These are phyloP conservation scores for Spongiforma sp. DNA, from an alignment of 1,284 basidiomycete species.

Conservation along the genomic window DNA sequence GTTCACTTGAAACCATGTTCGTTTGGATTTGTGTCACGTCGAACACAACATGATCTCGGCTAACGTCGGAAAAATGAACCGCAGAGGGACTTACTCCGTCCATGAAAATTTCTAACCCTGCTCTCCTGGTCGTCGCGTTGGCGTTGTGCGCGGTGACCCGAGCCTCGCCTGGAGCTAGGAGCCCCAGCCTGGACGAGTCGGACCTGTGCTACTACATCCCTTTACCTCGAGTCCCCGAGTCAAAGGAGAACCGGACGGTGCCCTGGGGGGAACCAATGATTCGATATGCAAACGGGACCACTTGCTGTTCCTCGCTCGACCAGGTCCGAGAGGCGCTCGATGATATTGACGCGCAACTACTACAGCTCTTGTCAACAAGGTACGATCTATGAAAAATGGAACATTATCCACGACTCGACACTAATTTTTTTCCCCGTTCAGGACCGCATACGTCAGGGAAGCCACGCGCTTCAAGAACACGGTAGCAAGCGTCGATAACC, in stretches of 20 bases:
- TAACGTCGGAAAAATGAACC: not conserved
- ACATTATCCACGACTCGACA: not conserved
- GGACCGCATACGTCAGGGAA: slow-evolving; percentile 27
- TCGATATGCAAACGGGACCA: slow-evolving; percentile 24
- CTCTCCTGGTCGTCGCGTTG: not conserved
- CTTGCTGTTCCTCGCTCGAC: slow-evolving; percentile 27
- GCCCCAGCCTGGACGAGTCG: no score
- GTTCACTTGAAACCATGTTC: no score
- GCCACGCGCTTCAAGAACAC: slow-evolving; percentile 30
- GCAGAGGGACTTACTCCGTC: not conserved
- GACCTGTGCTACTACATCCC: slow-evolving; percentile 23
- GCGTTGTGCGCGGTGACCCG: not conserved
- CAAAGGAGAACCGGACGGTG: slow-evolving; percentile 19
- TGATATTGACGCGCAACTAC: slow-evolving; percentile 19
- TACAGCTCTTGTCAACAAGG: slow-evolving; percentile 25
- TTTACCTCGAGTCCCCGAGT: slow-evolving; percentile 17
- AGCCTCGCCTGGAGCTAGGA: not conserved
- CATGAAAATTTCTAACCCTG: slow-evolving; percentile 1
- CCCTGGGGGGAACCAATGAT: slow-evolving; percentile 30
- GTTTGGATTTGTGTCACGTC: no score
- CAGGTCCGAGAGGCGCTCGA: slow-evolving; percentile 20
- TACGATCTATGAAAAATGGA: not conserved
- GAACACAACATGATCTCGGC: no score
- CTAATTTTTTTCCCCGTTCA: slow-evolving; percentile 4
- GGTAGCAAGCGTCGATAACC: slow-evolving; percentile 13